Percentiles rank a stretch among this genome's conserved stretches.
Conservation (phyloP, 176 grass and related monocot genomes). For the Phoenix roebelenii region DNA sequence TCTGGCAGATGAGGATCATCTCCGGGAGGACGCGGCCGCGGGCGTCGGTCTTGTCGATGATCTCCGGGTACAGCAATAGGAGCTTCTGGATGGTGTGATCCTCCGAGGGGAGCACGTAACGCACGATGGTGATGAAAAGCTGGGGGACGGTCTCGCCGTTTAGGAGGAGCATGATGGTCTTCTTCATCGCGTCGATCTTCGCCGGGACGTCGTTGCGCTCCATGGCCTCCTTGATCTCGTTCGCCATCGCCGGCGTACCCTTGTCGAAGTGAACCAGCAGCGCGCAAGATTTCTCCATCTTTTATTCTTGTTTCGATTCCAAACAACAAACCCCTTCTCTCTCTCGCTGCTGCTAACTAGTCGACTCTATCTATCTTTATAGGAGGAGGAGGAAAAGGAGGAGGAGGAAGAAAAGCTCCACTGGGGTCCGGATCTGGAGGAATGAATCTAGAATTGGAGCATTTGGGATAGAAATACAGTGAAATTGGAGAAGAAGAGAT, state of each 20-base stretch:
- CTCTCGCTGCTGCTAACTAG: too few relatives aligned
- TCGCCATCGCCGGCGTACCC: constrained; percentile 15
- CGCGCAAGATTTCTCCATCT: constrained; percentile 18
- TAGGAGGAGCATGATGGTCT: constrained; percentile 16
- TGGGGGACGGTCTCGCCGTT: constrained; percentile 16
- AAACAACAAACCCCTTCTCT: too few relatives aligned
- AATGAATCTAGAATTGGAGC: too few relatives aligned
- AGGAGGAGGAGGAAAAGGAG: too few relatives aligned
- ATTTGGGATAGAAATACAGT: too few relatives aligned
- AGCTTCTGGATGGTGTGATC: constrained; percentile 22
- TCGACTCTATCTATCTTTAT: too few relatives aligned
- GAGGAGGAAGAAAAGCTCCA: too few relatives aligned
- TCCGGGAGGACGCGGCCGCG: constrained; percentile 42
- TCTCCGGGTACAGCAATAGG: constrained; percentile 13
- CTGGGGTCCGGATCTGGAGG: too few relatives aligned
- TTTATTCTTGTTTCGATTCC: too few relatives aligned
- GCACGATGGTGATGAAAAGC: constrained; percentile 18
- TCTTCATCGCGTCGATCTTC: constrained; percentile 20
- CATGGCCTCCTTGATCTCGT: constrained; percentile 23
- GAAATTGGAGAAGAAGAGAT: too few relatives aligned
- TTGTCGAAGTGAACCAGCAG: constrained; percentile 21
- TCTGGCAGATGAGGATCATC: constrained; percentile 97
- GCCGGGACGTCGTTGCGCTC: constrained; percentile 10
- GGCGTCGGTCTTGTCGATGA: constrained; percentile 21
- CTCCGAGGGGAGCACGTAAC: constrained; percentile 19